Base-by-base conservation (phyloP, 2,329 filamentous ascomycete species). In the Zalaria obscura region DNA sequence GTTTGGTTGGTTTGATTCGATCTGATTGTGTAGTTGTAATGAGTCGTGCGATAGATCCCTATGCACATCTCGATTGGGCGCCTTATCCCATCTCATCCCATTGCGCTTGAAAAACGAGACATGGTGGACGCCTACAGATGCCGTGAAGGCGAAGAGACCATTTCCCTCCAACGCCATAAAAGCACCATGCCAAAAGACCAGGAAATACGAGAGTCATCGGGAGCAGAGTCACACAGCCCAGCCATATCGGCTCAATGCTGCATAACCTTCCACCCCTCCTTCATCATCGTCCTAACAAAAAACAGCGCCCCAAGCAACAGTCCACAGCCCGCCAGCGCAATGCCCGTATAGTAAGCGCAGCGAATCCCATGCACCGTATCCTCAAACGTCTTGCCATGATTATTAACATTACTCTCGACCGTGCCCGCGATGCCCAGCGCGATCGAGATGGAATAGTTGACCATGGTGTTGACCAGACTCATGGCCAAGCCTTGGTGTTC, bases 401-500 rank as follows among this genome's bases (percentile, higher is more conserved):
- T 9, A 36, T 46, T 46, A 32, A 48, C 45, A 9, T 45, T 32
- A 5, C 44, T 44, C 26, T 48, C 48, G 27, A 52, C 47, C 1
- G 50, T 51, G 3, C 50, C 48, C 5, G 48, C 50, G 26, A 52
- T 47, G 27, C 50, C 49, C 34, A 52, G 42, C 3, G 47, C 49
- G 29, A 48, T 38, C 4, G 46, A 45, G n/a, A 55, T 53, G 27
- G 41, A 47, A 40, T 54, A 56, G 44, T 55, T 56, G 41, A 55
- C 48, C 32, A 52, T 48, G 6, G 50, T 51, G 26, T 47, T 50
- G 10, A 45, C 44, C 5, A 56, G 41, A 10, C 48, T 52, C 5
- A 48, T 48, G 3, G 54, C 53, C 18, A 56, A 48, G 5, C 52
- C 55, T 42, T 56, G 55, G 39, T 55, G 47, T 26, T 56, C 49